Evolutionary conservation across 75 land plant species (phyloP), one percentile per base, ranked within the genome.

Genomic region (Cunninghamia lanceolata): DNA sequence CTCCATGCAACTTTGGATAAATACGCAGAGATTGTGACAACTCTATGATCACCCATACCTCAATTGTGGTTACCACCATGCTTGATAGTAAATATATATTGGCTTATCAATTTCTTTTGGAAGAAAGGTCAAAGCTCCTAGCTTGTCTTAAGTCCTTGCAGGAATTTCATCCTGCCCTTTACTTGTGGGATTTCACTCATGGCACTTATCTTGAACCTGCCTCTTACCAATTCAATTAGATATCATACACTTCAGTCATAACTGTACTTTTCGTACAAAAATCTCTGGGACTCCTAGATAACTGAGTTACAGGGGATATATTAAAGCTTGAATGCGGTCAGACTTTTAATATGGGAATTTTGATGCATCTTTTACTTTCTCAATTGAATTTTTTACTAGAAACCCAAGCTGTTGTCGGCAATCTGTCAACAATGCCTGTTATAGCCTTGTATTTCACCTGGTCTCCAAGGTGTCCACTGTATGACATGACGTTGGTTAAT

Each of bases 381-480:
- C 56, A 53, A 3, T 53, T 15, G 16, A 15, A 14, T 53, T 91
- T 85, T 79, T 93, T 92, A 86, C 92, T 89, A 90, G 94, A 95
- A 11, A 90, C 79, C 99, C 99, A 96, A 16, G 70, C 30, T 14
- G 91, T 89, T 42, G 89, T 82, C 6, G 97, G 86, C 50, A 98
- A 86, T 36, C 83, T 70, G 10, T 92, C 84, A 34, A 92, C 91
- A 89, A 98, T 92, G 3, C 87, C 66, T 86, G 89, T 85, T 15
- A 98, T 93, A 17, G 92, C 87, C 47, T 95, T 99, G 54, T 88
- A 89, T 88, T 94, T 97, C 53, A 93, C 95, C 99, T 93, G 90
- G 85, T 99, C 99, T 54, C 99, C 99, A 75, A 91, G 93, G 87
- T 96, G 97, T n/a, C 99, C 99, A 76, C 94, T 87, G 84, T 98